Base-by-base conservation (phyloP, 306 rosid species). In the Macrotyloma uniflorum region DNA sequence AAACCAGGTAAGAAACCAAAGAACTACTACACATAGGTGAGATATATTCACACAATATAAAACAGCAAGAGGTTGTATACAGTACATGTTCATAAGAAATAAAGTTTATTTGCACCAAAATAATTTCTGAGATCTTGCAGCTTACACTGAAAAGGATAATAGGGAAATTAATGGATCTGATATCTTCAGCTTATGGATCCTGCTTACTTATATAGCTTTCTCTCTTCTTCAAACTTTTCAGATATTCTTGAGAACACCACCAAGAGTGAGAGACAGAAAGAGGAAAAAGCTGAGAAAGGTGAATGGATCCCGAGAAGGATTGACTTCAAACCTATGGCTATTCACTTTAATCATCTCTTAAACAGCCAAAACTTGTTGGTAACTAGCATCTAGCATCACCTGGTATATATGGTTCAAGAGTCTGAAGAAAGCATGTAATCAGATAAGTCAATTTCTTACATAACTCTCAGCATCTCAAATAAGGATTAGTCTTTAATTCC, bases 51-150 rank as follows among this genome's bases (percentile, higher is more conserved):
- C 2, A 51, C 3, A 53, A 18, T 13, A 54, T 12, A 4, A 22
- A 50, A 50, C 7, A 50, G 18, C 12, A 50, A 20, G 2, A 51
- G 14, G 10, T 24, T 0, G 1, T 50, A 50, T 50, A 50, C 13
- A 35, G 2, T 19, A 54, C n/a, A 58, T 2, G 62, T 47, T 66
- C 23, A 40, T 45, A 16, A 22, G 42, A 70, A 38, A 43, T 74
- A 35, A 64, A 18, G 81, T 33, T 76, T 72, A 33, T 68, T 73
- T 74, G 45, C 55, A 79, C 36, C 51, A 74, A 22, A 67, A 53
- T 14, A 69, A 62, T 42, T 77, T 49, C 18, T 76, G 77, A 89
- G 90, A 89, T 87, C 90, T 87, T 59, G 43, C 64, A 61, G 64
- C 87, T 85, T 51, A 40, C 65, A 51, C 59, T 62, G 70, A 13